Percentiles rank a stretch among this genome's conserved stretches.
Conservation (phyloP, 768 basidiomycete genomes). For the Boletus eberwhitei region DNA sequence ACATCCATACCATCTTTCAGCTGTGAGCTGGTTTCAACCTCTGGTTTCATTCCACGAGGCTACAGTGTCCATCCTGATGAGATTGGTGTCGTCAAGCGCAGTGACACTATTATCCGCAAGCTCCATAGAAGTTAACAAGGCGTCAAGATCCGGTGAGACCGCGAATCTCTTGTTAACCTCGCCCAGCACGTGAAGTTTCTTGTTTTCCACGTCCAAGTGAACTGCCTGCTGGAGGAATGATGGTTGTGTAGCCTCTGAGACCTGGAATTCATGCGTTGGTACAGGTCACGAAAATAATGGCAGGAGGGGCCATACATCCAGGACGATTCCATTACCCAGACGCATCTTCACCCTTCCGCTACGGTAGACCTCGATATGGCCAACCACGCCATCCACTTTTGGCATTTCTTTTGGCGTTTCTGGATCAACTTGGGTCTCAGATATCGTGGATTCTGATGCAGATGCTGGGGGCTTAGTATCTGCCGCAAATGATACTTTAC, state of each 20-base stretch:
- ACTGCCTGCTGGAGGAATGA: constrained; percentile 89
- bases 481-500: constrained; percentile 57
- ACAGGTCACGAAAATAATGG: neutral
- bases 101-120: constrained; percentile 38
- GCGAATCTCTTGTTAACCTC: constrained; percentile 83
- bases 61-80: constrained; percentile 53
- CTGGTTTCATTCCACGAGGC: neutral
- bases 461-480: constrained; percentile 52
- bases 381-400: constrained; percentile 72
- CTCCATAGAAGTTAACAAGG: constrained; percentile 66
- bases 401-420: constrained; percentile 30
- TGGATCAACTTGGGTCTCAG: constrained; percentile 16
- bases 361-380: constrained; percentile 79
- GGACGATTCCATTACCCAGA: constrained; percentile 71
- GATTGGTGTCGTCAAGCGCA: constrained; percentile 40
- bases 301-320: constrained; percentile 57
- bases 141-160: constrained; percentile 79
- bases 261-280: constrained; percentile 40
- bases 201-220: constrained; percentile 57
- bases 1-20: neutral
- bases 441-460: constrained; percentile 21
- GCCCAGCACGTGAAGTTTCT: constrained; percentile 71
- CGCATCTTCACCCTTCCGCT: constrained; percentile 88
- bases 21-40: neutral
- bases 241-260: constrained; percentile 76